Conservation (phyloP, 805 yeast species). For the Teunomyces stri region DNA sequence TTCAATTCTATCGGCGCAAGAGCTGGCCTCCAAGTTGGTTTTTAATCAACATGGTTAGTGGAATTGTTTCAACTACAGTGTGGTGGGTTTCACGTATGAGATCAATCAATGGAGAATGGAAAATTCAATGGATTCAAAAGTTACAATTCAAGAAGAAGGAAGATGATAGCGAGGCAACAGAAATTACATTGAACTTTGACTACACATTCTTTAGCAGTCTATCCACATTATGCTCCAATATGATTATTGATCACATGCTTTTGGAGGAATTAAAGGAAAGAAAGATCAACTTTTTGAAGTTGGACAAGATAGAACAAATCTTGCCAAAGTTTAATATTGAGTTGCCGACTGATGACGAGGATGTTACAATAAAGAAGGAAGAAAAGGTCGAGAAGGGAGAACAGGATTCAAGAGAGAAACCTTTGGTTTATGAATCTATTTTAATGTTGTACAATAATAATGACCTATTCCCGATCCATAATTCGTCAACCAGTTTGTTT, state of each 20-base stretch:
- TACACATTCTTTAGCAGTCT: conserved; percentile 38
- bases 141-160: conserved; percentile 14
- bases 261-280: conserved; percentile 47
- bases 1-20: conserved; percentile 45
- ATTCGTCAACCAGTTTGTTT: conserved; percentile 33
- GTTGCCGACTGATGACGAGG: not conserved
- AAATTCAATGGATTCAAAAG: conserved; percentile 48
- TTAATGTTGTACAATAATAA: conserved; percentile 22
- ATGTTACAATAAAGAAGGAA: not conserved
- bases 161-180: conserved; percentile 1
- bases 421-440: conserved; percentile 21
- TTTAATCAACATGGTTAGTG: conserved; percentile 39
- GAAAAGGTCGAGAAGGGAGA: conserved; percentile 19
- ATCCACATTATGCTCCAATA: conserved; percentile 44
- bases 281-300: conserved; percentile 32
- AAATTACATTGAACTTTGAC: conserved; percentile 11
- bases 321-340: conserved; percentile 7
- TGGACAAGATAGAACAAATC: conserved; percentile 7
- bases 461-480: conserved; percentile 30
- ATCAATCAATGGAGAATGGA: conserved; percentile 53
- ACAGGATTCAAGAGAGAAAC: conserved; percentile 10
- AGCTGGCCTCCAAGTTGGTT: conserved; percentile 62
- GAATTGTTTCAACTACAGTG: conserved; percentile 34
- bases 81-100: conserved; percentile 56
- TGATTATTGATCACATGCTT: conserved; percentile 50